These are phyloP conservation scores for Aristolochia fimbriata DNA, from an alignment of 164 flowering plant species.

Conservation along the genomic window DNA sequence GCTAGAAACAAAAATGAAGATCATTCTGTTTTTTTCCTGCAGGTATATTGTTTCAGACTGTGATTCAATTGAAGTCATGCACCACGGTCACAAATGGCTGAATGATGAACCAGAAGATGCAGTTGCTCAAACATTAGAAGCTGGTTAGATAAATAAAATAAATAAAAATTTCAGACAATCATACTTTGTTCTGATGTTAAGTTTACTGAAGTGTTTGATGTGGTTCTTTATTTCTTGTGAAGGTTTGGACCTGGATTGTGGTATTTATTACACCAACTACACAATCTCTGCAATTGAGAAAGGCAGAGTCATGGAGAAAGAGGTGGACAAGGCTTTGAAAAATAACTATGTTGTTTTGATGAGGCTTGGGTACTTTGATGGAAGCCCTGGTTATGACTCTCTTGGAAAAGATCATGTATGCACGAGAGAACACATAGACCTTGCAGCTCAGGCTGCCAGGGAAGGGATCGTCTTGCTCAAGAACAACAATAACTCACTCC, in stretches of 20 bases:
- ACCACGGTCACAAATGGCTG: too few relatives aligned
- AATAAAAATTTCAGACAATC: background rate
- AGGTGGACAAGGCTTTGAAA: too few relatives aligned
- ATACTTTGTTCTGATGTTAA: background rate
- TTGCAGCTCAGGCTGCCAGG: conserved; percentile 13
- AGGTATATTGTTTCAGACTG: too few relatives aligned
- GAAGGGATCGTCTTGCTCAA: conserved; percentile 44
- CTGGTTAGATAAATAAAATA: background rate
- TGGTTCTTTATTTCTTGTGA: background rate
- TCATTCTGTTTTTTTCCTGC: too few relatives aligned
- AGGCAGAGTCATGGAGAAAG: conserved; percentile 4
- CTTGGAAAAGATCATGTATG: conserved; percentile 35
- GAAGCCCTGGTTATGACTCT: conserved; percentile 16
- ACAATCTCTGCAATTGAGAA: conserved; percentile 15
- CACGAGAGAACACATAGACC: conserved; percentile 25
- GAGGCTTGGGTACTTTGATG: conserved; percentile 41
- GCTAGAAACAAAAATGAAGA: too few relatives aligned
- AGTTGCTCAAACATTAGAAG: background rate
- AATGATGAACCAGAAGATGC: background rate
- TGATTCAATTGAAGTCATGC: too few relatives aligned
- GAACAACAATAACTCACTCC: conserved; percentile 21
- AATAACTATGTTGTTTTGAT: conserved; percentile 13
- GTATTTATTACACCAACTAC: conserved; percentile 20
- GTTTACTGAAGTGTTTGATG: background rate
- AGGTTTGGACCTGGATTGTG: conserved; percentile 38